Evolutionary conservation across 305 asterid species (phyloP), one percentile per base, ranked within the genome.

Genomic region (Fraxinus velutina): DNA sequence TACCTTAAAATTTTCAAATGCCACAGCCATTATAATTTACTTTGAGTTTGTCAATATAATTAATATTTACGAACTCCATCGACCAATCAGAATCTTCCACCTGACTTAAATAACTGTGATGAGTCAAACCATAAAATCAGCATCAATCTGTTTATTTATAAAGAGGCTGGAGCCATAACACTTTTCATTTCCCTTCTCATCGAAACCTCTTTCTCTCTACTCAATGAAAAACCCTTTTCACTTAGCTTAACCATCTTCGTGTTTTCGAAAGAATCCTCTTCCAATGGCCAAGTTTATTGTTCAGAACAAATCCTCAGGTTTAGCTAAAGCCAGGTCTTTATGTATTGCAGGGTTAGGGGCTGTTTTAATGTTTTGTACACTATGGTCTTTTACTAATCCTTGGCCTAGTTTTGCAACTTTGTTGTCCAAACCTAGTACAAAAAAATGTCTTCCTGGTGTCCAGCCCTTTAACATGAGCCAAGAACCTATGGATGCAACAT

Each of bases 241-340:
- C 33, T 62, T 24, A 0, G n/a, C 72, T 62, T 62, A 62, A 9
- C 33, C n/a, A 55, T 0, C 17, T 55, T 62, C 72, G 30, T 22
- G 15, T 22, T 62, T 62, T 62, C 72, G 0, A 19, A 24, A 21
- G 0, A 21, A 62, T 62, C n/a, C 72, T 62, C 33, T 24, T 62
- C 33, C 82, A 84, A 90, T 91, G 95, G 87, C 89, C 24, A 90
- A 90, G 84, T 82, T 80, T 17, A 19, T 22, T 42, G 82, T 55
- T 84, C 86, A 79, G 50, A 32, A 64, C 47, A 86, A 68, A 80
- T 64, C 91, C 2, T n/a, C 90, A 10, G 39, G 68, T 21, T 73
- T 60, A 4, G 37, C 84, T 3, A 76, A 83, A 55, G 77, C 82
- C 4, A 86, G 60, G 47, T 82, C 84, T 37, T 44, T 85, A 12